Evolutionary conservation across 2,329 filamentous ascomycete genomes (phyloP).

Genomic region (Sporothrix pallida): DNA sequence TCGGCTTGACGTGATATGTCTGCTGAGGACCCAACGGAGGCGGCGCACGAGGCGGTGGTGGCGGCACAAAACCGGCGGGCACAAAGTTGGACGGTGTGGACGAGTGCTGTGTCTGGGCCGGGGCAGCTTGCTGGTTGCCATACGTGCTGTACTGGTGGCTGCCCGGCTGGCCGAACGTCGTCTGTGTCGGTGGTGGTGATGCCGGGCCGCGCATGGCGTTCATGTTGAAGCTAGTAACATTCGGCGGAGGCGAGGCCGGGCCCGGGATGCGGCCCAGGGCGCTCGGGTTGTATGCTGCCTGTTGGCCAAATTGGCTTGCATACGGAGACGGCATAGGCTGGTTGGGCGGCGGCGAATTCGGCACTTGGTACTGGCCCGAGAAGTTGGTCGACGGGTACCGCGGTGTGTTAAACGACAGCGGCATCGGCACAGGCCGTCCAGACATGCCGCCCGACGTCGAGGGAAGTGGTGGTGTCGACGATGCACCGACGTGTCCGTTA

Average conservation of each 20-base stretch:
- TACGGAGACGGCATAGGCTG: slow-evolving; percentile 48
- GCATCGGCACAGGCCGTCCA: slow-evolving; percentile 46
- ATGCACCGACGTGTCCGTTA: neutral
- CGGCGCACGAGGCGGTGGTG: slow-evolving; percentile 67
- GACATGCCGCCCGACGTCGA: slow-evolving; percentile 35
- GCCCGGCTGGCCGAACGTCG: slow-evolving; percentile 55
- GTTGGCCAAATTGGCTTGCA: slow-evolving; percentile 52
- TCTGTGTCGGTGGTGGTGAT: slow-evolving; percentile 69
- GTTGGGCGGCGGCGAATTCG: slow-evolving; percentile 61
- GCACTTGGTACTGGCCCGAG: slow-evolving; percentile 63
- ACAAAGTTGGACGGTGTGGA: slow-evolving; percentile 49
- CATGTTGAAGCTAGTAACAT: slow-evolving; percentile 47
- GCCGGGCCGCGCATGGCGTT: slow-evolving; percentile 46
- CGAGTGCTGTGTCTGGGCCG: slow-evolving; percentile 50
- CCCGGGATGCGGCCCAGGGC: slow-evolving; percentile 64
- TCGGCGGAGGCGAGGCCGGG: slow-evolving; percentile 54
- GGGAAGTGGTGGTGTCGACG: slow-evolving; percentile 29
- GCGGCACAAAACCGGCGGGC: slow-evolving; percentile 65
- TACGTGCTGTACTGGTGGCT: slow-evolving; percentile 55
- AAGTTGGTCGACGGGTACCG: slow-evolving; percentile 61
- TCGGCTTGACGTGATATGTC: slow-evolving; percentile 59
- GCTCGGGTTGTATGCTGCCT: slow-evolving; percentile 61
- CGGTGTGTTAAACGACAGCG: slow-evolving; percentile 49
- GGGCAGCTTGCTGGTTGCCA: slow-evolving; percentile 52
- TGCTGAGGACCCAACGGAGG: slow-evolving; percentile 67